Base-by-base conservation (phyloP, 768 basidiomycete genomes). In the Podaxis sp. region DNA sequence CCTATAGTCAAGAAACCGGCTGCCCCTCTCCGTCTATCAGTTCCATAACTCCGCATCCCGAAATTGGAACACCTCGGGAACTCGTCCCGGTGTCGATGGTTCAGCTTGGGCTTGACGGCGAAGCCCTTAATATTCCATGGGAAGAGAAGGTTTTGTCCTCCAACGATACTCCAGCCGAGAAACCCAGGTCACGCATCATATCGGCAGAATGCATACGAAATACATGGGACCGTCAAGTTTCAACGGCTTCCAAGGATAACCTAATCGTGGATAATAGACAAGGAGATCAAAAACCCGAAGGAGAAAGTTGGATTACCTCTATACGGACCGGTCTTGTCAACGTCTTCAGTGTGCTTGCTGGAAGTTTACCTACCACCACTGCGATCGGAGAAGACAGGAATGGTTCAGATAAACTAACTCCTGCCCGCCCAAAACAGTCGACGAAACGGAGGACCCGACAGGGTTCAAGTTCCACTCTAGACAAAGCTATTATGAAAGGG, bases 311-410 rank as follows among this genome's bases (percentile, higher is more conserved):
- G 82, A 75, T 76, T 9, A 64, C 71, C 16, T 73, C 76, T 23
- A 53, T 83, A 64, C 76, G 69, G 60, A 76, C 77, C 16, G 79
- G 79, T 37, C 67, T 85, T 10, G 75, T 79, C 55, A 75, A 76
- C 57, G 82, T 80, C 4, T 77, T 85, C 64, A 81, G 79, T 64
- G 73, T 78, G 1, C 79, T 85, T 53, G 77, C 80, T 42, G 73
- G 78, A n/a, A 77, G 69, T 63, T 64, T 81, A 27, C 64, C 74
- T n/a, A 55, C 54, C 37, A 55, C 54, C 37, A 32, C 46, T 21
- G 46, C 36, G 9, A 48, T 47, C 32, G 38, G 6, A 35, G 46
- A 40, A 23, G 59, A 21, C 14, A 48, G 36, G 7, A 35, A 46
- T 32, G 53, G 27, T 18, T 6, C 36, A 7, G 72, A 71, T 57